Evolutionary conservation across 2,329 filamentous ascomycete species (phyloP).

Genomic region (Stagonosporopsis cucurbitacearum): DNA sequence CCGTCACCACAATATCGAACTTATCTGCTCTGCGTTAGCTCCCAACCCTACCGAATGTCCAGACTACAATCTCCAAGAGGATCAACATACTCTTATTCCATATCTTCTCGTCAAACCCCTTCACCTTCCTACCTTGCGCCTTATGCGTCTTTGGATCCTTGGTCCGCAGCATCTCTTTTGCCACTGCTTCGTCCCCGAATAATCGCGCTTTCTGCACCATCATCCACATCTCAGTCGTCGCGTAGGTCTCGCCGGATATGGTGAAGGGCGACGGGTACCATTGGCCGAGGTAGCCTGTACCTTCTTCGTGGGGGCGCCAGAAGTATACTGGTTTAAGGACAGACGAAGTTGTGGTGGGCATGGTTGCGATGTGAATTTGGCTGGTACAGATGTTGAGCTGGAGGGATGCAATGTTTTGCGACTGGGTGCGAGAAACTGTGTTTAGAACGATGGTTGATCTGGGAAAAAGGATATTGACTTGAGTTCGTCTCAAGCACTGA

Average conservation of each 20-base stretch:
- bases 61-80: not conserved
- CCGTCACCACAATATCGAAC: slow-evolving; percentile 62
- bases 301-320: slow-evolving; percentile 30
- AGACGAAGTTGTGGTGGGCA: not conserved
- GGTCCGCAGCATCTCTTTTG: slow-evolving; percentile 58
- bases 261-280: slow-evolving; percentile 64
- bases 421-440: not conserved
- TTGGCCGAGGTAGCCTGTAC: slow-evolving; percentile 66
- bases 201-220: slow-evolving; percentile 55
- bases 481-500: not conserved
- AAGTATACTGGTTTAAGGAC: slow-evolving; percentile 33
- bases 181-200: slow-evolving; percentile 53
- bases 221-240: slow-evolving; percentile 57
- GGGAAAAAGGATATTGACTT: not conserved
- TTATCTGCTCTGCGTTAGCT: slow-evolving; percentile 49
- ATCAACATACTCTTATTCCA: slow-evolving; percentile 56
- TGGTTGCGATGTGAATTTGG: not conserved
- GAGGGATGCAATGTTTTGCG: not conserved
- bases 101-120: slow-evolving; percentile 56
- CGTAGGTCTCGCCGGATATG: slow-evolving; percentile 40
- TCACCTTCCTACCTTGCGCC: slow-evolving; percentile 62
- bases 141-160: slow-evolving; percentile 58
- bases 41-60: not conserved
- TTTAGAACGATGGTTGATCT: not conserved
- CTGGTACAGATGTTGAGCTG: not conserved